phyloP scores from a whole-genome alignment of 2,329 filamentous ascomycete genomes.

The Colletotrichum magnum region DNA sequence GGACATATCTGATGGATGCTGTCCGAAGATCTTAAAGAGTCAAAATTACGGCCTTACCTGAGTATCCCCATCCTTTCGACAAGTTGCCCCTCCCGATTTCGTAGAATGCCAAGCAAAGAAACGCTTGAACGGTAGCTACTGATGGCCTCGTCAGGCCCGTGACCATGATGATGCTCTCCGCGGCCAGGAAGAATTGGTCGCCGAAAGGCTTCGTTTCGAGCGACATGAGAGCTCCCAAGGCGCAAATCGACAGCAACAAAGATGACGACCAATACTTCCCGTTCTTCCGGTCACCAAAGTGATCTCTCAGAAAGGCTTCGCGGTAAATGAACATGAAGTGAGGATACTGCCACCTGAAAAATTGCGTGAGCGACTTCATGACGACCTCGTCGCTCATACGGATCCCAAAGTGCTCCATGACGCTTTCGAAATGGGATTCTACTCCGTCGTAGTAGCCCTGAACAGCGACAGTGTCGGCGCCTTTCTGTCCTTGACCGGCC shows the following conservation, averaged over 20 bases:
- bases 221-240: constrained; percentile 43
- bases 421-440: constrained; percentile 40
- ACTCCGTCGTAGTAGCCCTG: constrained; percentile 25
- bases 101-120: constrained; percentile 48
- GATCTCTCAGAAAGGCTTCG: constrained; percentile 44
- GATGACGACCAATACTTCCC: constrained; percentile 48
- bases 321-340: constrained; percentile 52
- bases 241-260: constrained; percentile 45
- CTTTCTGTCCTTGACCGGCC: not conserved
- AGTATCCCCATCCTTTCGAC: constrained; percentile 48
- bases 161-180: constrained; percentile 46
- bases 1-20: not conserved
- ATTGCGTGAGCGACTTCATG: constrained; percentile 42
- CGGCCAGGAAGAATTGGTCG: constrained; percentile 43
- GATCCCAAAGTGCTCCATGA: constrained; percentile 45
- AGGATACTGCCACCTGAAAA: constrained; percentile 49
- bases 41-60: constrained; percentile 40
- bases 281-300: constrained; percentile 39
- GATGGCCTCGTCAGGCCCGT: constrained; percentile 43
- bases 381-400: constrained; percentile 43
- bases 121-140: constrained; percentile 45
- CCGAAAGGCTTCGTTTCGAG: constrained; percentile 32
- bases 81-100: constrained; percentile 47
- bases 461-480: not conserved
- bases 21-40: not conserved